Percentiles rank a stretch among this genome's conserved stretches.
Evolutionary conservation across 495 filamentous ascomycete species (phyloP).

Genomic region (Letharia columbiana): DNA sequence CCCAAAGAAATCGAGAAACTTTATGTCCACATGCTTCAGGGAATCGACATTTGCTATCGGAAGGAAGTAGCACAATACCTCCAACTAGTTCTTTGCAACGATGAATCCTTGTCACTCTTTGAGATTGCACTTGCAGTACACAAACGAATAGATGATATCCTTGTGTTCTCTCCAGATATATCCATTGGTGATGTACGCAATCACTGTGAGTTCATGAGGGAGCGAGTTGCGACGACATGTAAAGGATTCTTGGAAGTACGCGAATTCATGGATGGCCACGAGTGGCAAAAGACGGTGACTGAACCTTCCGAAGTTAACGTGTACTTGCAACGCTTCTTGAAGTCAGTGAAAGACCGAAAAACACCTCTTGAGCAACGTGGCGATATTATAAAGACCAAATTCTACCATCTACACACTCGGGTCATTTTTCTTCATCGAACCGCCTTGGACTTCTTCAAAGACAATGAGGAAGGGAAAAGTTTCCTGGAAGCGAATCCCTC

Average conservation of each 20-base stretch:
- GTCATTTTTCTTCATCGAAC: neutral
- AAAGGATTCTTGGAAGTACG: neutral
- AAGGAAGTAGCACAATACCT: constrained; percentile 4
- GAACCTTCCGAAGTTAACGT: too few relatives aligned
- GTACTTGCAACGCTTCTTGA: neutral
- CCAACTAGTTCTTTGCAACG: neutral
- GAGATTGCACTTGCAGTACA: neutral
- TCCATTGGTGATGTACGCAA: neutral
- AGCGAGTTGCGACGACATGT: neutral
- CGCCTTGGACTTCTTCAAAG: neutral
- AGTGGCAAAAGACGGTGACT: neutral
- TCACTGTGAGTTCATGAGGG: neutral
- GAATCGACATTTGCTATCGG: constrained; percentile 1
- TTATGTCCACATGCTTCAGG: constrained; percentile 5
- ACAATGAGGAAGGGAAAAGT: neutral
- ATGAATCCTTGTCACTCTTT: neutral
- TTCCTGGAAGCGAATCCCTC: neutral
- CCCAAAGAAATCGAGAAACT: constrained; percentile 3
- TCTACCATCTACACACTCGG: too few relatives aligned
- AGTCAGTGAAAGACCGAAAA: neutral
- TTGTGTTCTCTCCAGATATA: neutral
- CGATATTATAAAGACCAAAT: neutral
- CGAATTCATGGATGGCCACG: neutral
- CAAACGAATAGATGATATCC: neutral
- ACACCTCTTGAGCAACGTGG: neutral